Percentiles rank a stretch among this genome's conserved stretches.
These are phyloP conservation scores for Arthonia radiata DNA, from an alignment of 495 filamentous ascomycete genomes.

Conservation along the genomic window DNA sequence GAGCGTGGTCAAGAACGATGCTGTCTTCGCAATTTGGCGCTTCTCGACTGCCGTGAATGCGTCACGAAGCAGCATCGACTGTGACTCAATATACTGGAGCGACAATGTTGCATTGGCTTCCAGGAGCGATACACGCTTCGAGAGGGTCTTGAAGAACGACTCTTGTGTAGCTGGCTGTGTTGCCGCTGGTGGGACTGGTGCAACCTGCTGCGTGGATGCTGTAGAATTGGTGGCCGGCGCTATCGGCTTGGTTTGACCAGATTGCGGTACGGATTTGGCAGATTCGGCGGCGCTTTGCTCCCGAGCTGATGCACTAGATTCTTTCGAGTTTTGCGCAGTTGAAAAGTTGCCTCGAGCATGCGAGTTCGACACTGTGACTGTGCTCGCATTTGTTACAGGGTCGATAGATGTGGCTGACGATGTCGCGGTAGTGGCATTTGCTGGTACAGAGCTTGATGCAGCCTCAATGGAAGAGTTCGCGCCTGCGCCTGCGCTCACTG, in stretches of 20 bases:
- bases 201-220: constrained; percentile 3
- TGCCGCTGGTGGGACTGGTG: constrained; percentile 2
- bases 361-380: too few relatives aligned
- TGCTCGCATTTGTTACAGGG: too few relatives aligned
- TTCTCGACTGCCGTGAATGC: constrained; percentile 66
- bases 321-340: constrained; percentile 5
- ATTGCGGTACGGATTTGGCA: constrained; percentile 6
- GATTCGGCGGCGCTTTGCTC: constrained; percentile 13
- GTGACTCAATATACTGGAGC: constrained; percentile 87
- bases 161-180: constrained; percentile 69
- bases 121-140: constrained; percentile 71
- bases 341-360: too few relatives aligned
- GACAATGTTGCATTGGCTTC: constrained; percentile 85
- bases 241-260: constrained; percentile 7
- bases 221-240: constrained; percentile 4
- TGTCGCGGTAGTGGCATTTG: too few relatives aligned
- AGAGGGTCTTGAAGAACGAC: constrained; percentile 89
- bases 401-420: too few relatives aligned
- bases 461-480: too few relatives aligned
- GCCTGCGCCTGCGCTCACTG: too few relatives aligned
- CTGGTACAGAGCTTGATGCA: too few relatives aligned
- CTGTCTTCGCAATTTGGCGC: constrained; percentile 61
- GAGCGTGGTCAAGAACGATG: constrained; percentile 52
- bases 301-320: constrained; percentile 6
- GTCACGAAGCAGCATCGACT: constrained; percentile 74